phyloP scores from a whole-genome alignment of 805 yeast genomes.

The Lipomyces sp. region DNA sequence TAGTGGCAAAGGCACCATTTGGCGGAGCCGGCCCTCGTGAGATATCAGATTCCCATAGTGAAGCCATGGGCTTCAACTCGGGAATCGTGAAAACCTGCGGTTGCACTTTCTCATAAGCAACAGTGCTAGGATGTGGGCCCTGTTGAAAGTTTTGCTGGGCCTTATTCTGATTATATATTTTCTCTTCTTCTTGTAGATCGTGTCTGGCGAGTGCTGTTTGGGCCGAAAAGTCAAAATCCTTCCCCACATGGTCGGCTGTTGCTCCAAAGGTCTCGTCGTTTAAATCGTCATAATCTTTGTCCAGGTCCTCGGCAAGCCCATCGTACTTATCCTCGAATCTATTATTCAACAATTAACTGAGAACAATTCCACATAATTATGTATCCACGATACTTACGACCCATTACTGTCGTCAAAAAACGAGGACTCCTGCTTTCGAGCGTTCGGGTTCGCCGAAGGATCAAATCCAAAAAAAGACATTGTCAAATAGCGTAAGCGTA shows the following conservation, averaged over 20 bases:
- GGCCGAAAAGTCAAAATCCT: conserved; percentile 64
- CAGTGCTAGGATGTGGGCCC: conserved; percentile 44
- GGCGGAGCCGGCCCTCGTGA: background rate
- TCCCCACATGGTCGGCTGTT: conserved; percentile 47
- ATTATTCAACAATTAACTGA: background rate
- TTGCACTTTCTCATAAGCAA: background rate
- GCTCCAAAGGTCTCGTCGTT: conserved; percentile 78
- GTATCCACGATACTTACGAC: conserved; percentile 3
- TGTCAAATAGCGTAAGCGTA: background rate
- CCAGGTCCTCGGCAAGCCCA: conserved; percentile 63
- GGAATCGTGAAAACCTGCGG: conserved; percentile 29
- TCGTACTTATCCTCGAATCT: conserved; percentile 68
- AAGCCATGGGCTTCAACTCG: conserved; percentile 62
- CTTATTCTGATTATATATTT: conserved; percentile 31
- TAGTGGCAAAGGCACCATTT: conserved; percentile 16
- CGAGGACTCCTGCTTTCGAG: conserved; percentile 6
- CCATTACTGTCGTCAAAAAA: conserved; percentile 10
- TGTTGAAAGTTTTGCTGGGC: conserved; percentile 43
- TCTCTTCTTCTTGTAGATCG: conserved; percentile 32
- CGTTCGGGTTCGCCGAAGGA: conserved; percentile 21
- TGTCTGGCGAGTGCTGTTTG: conserved; percentile 36
- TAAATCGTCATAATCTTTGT: conserved; percentile 71
- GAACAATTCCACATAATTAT: too few species aligned
- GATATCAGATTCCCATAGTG: conserved; percentile 54
- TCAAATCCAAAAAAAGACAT: conserved; percentile 31